Conservation (phyloP, 2,329 filamentous ascomycete species). For the Talaromyces albobiverticillius region DNA sequence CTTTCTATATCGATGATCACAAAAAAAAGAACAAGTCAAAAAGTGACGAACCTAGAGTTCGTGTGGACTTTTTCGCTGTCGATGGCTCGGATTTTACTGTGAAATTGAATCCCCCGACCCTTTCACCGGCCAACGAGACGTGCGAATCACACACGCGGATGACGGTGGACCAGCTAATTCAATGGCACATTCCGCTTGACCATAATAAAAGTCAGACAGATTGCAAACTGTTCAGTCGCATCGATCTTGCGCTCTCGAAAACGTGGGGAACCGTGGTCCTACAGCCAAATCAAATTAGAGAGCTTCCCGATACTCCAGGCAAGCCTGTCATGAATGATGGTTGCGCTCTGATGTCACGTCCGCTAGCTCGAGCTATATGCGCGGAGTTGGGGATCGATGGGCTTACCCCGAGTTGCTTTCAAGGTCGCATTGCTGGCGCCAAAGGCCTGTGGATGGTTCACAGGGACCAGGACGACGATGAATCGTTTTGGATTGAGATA, state of each 20-base stretch:
- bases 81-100: conserved; percentile 39
- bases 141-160: conserved; percentile 34
- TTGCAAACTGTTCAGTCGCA: conserved; percentile 45
- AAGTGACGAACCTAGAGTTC: conserved; percentile 23
- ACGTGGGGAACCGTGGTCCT: conserved; percentile 40
- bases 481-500: conserved; percentile 54
- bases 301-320: conserved; percentile 26
- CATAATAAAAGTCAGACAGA: conserved; percentile 37
- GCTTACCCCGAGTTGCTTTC: conserved; percentile 51
- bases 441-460: conserved; percentile 63
- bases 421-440: conserved; percentile 58
- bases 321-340: conserved; percentile 49
- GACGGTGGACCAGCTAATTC: conserved; percentile 36
- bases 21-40: conserved; percentile 25
- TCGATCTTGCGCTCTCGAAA: conserved; percentile 43
- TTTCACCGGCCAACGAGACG: conserved; percentile 24
- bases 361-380: conserved; percentile 48
- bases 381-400: conserved; percentile 38
- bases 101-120: conserved; percentile 6
- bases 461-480: conserved; percentile 24
- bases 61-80: conserved; percentile 44
- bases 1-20: conserved; percentile 43
- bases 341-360: conserved; percentile 54
- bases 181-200: conserved; percentile 44
- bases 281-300: conserved; percentile 35